A percentile compares a stretch with the other conserved stretches of the same genome.
These are phyloP conservation scores for Cyclaneusma minus DNA, from an alignment of 2,329 filamentous ascomycete species.

Conservation along the genomic window DNA sequence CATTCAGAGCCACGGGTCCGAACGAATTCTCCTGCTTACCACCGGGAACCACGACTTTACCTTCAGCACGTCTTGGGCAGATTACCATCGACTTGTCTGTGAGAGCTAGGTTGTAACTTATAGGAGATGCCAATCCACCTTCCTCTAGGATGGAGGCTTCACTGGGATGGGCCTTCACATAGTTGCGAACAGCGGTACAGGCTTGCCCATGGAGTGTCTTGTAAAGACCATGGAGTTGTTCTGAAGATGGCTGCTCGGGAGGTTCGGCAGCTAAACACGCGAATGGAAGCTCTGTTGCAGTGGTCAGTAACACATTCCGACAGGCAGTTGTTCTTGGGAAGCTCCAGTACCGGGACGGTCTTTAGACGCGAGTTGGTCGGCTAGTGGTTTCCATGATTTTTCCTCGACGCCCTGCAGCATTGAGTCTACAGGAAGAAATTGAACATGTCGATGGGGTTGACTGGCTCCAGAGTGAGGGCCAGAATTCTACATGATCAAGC, in stretches of 20 bases:
- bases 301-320: no score
- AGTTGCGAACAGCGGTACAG: conserved; percentile 2
- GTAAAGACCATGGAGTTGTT: conserved; percentile 13
- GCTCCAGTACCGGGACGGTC: conserved; percentile 7
- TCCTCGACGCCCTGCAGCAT: conserved; percentile 39
- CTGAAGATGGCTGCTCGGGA: conserved; percentile 6
- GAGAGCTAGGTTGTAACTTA: conserved; percentile 50
- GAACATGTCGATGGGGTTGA: conserved; percentile 57
- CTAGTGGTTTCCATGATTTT: conserved; percentile 33
- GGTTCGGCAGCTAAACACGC: conserved; percentile 13
- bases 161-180: conserved; percentile 1
- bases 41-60: conserved; percentile 18
- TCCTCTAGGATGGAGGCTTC: background rate
- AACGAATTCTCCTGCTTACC: conserved; percentile 15
- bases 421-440: conserved; percentile 48
- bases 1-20: conserved; percentile 37
- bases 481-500: no score
- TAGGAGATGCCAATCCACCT: conserved; percentile 20
- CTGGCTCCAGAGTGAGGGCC: conserved; percentile 54
- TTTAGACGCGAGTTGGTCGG: conserved; percentile 20
- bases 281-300: conserved; percentile 13
- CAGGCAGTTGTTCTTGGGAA: no score
- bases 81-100: conserved; percentile 36
- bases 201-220: conserved; percentile 11
- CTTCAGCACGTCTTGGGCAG: conserved; percentile 38